A percentile compares a stretch with the other conserved stretches of the same genome.
Conservation (phyloP, 805 yeast species). For the Suhomyces faveliae region DNA sequence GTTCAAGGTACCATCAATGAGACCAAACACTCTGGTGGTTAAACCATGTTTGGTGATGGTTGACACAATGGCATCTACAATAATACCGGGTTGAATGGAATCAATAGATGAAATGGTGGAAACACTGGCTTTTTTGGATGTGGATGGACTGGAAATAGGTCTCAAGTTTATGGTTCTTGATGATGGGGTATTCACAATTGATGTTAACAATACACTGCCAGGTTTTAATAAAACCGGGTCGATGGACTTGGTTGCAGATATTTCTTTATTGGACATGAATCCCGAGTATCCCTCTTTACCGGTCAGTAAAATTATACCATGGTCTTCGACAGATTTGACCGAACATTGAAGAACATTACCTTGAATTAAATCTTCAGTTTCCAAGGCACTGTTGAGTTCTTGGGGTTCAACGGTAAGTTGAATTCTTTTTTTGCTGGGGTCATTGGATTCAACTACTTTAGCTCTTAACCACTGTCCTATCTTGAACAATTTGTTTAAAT, state of each 20-base stretch:
- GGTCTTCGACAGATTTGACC: conserved; percentile 83
- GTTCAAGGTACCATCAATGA: conserved; percentile 68
- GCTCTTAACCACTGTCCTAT: conserved; percentile 89
- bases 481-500: conserved; percentile 50
- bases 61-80: conserved; percentile 70
- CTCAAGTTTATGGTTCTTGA: conserved; percentile 60
- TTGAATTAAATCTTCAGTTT: conserved; percentile 59
- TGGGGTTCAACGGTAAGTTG: conserved; percentile 74
- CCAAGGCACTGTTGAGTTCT: conserved; percentile 59
- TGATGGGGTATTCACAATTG: conserved; percentile 47
- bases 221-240: conserved; percentile 37
- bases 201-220: conserved; percentile 72
- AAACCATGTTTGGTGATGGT: conserved; percentile 62
- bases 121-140: conserved; percentile 47
- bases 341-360: conserved; percentile 74
- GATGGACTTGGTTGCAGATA: conserved; percentile 36
- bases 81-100: conserved; percentile 80
- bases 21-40: conserved; percentile 69
- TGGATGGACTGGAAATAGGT: conserved; percentile 38
- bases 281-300: conserved; percentile 62
- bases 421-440: conserved; percentile 57
- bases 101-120: conserved; percentile 66
- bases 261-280: conserved; percentile 71
- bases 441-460: conserved; percentile 54
- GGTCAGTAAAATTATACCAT: conserved; percentile 75